These are phyloP conservation scores for Tetrahymena elliotti DNA, from an alignment of 73 alveolate species.

Conservation along the genomic window DNA sequence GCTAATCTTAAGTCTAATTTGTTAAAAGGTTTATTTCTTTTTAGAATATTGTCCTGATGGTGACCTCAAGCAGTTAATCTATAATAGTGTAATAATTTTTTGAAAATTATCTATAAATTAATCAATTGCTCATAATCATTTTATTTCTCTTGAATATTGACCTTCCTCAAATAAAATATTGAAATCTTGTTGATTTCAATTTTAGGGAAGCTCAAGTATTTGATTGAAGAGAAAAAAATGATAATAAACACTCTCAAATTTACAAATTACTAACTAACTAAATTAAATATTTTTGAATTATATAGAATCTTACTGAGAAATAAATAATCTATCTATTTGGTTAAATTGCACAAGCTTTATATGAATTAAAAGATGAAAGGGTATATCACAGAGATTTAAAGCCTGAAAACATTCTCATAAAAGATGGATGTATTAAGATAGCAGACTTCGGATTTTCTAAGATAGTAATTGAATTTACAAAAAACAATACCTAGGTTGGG, in stretches of 20 bases:
- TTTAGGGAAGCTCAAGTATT: too few species aligned
- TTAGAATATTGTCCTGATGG: background rate
- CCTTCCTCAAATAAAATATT: too few species aligned
- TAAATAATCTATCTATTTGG: conserved; percentile 6
- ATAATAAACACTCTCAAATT: background rate
- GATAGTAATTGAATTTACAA: conserved; percentile 20
- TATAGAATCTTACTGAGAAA: background rate
- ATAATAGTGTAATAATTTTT: background rate
- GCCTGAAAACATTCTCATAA: conserved; percentile 22
- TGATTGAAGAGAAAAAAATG: too few species aligned
- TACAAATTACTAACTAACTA: background rate
- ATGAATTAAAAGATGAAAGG: conserved; percentile 4
- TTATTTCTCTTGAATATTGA: too few species aligned
- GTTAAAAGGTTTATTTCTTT: background rate
- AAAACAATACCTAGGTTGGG: conserved; percentile 26
- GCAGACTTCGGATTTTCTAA: conserved; percentile 38
- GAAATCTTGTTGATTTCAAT: too few species aligned
- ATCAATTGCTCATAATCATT: background rate
- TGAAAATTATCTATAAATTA: background rate
- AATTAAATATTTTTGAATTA: background rate
- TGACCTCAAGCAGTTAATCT: background rate
- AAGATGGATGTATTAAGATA: conserved; percentile 24
- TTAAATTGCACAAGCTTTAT: conserved; percentile 11
- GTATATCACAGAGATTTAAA: conserved; percentile 35
- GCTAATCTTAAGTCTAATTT: background rate